phyloP scores from a whole-genome alignment of 306 rosid genomes.

The Argentina anserina region DNA sequence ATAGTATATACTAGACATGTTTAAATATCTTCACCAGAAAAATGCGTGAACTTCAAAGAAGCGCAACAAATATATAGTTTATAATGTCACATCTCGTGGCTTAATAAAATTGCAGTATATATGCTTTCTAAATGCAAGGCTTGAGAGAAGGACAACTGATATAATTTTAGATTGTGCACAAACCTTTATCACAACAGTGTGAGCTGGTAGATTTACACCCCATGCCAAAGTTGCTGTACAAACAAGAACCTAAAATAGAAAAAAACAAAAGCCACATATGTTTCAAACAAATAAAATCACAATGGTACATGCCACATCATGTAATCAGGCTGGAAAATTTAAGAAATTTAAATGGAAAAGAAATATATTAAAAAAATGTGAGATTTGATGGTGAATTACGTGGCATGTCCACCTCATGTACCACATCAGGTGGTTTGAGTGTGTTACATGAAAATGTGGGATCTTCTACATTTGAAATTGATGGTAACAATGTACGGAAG shows the following conservation, averaged over 20 bases:
- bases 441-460: neutral
- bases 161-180: constrained; percentile 16
- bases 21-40: neutral
- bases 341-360: neutral
- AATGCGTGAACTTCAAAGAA: neutral
- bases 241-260: constrained; percentile 74
- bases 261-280: constrained; percentile 18
- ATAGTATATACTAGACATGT: neutral
- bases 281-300: neutral
- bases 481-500: neutral
- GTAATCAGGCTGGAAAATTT: neutral
- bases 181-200: constrained; percentile 97
- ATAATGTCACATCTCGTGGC: neutral
- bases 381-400: neutral
- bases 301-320: neutral
- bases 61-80: neutral
- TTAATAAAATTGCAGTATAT: neutral
- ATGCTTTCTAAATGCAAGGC: neutral
- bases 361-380: neutral
- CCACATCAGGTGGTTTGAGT: neutral
- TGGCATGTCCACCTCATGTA: neutral
- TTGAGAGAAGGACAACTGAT: neutral
- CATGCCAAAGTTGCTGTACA: constrained; percentile 98
- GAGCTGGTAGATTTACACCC: constrained; percentile 99
- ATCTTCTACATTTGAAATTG: neutral